Conservation (phyloP, 140 eudicot species). For the Stevia rebaudiana region DNA sequence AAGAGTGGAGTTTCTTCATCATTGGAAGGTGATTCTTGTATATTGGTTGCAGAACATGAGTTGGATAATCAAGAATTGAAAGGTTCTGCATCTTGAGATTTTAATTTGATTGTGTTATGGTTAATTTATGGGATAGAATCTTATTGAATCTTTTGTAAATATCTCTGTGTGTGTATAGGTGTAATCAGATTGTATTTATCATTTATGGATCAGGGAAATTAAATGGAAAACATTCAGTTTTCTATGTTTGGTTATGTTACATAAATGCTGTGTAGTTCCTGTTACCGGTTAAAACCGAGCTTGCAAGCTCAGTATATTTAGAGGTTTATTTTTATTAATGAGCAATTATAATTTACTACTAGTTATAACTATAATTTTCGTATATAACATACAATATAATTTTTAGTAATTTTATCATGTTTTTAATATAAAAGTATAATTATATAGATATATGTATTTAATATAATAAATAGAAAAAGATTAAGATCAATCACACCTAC, state of each 20-base stretch:
- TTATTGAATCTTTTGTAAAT: slow-evolving; percentile 8
- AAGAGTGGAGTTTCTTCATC: slow-evolving; percentile 39
- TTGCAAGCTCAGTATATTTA: too few relatives aligned
- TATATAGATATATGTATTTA: too few relatives aligned
- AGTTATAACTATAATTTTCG: too few relatives aligned
- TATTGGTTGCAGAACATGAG: slow-evolving; percentile 91
- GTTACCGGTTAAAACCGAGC: too few relatives aligned
- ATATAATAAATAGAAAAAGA: too few relatives aligned
- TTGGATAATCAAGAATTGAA: slow-evolving; percentile 68
- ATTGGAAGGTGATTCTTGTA: slow-evolving; percentile 86
- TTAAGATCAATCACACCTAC: too few relatives aligned
- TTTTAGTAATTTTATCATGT: too few relatives aligned
- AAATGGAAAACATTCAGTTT: not conserved
- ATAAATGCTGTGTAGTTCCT: not conserved
- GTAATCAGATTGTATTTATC: slow-evolving; percentile 14
- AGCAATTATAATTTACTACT: too few relatives aligned
- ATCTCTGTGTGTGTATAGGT: slow-evolving; percentile 2
- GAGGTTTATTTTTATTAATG: too few relatives aligned
- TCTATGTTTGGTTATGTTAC: not conserved
- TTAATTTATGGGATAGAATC: not conserved
- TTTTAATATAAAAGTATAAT: too few relatives aligned
- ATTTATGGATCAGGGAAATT: not conserved
- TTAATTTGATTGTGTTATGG: not conserved
- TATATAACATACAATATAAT: too few relatives aligned
- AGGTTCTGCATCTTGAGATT: slow-evolving; percentile 73